Evolutionary conservation across 2,329 filamentous ascomycete genomes (phyloP).

Genomic region (Fusarium sp.): DNA sequence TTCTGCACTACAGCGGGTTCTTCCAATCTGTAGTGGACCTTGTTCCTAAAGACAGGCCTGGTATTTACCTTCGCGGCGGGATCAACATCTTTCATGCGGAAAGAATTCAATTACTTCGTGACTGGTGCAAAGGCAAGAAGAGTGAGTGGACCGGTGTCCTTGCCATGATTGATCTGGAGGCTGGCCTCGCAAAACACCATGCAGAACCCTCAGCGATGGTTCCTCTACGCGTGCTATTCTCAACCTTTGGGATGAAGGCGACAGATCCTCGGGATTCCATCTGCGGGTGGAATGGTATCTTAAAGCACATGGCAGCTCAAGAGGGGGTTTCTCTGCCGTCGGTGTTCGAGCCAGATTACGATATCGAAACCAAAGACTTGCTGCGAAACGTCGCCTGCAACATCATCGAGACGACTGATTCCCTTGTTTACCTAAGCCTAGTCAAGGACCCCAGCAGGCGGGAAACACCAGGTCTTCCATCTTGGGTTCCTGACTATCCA

Average conservation of each 20-base stretch:
- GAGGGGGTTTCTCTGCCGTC: accelerated
- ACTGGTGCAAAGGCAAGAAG: constrained; percentile 1
- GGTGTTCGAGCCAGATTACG: neutral
- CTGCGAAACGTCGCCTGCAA: neutral
- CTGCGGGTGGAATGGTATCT: neutral
- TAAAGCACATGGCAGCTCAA: neutral
- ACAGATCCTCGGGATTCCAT: neutral
- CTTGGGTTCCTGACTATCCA: neutral
- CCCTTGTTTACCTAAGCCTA: neutral
- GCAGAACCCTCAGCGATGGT: neutral
- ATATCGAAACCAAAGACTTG: neutral
- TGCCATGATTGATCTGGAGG: neutral
- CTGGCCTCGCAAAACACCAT: neutral
- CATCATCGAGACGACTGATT: neutral
- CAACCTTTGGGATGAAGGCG: neutral
- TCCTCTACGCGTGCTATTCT: neutral
- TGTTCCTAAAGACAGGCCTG: neutral
- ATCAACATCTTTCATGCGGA: neutral
- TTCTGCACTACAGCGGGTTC: neutral
- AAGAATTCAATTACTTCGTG: neutral
- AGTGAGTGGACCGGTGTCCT: neutral
- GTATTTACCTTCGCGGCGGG: neutral
- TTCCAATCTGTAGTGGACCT: neutral
- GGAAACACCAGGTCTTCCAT: neutral
- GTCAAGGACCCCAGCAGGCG: neutral